Percentiles rank a stretch among this genome's conserved stretches.
These are phyloP conservation scores for Mycosphaerella sp. DNA, from an alignment of 2,329 filamentous ascomycete genomes.

Conservation along the genomic window DNA sequence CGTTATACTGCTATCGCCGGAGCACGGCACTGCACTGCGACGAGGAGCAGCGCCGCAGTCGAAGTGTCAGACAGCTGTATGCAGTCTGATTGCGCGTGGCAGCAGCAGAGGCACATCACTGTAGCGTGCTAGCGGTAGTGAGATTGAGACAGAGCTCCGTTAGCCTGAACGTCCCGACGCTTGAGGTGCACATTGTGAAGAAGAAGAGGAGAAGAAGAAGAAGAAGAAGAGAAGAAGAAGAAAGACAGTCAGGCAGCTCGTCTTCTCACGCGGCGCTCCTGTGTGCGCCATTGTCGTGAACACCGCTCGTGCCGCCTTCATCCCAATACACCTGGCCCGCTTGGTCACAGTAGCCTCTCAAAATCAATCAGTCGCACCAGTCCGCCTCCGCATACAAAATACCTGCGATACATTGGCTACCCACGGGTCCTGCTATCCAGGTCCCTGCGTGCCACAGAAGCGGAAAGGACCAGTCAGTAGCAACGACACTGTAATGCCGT, in stretches of 20 bases:
- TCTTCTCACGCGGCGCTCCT: neutral
- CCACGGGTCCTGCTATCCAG: slow-evolving; percentile 9
- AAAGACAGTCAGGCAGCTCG: neutral
- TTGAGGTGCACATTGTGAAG: neutral
- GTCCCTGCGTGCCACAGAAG: slow-evolving; percentile 23
- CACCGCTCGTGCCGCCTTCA: slow-evolving; percentile 4
- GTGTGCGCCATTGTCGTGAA: slow-evolving; percentile 3
- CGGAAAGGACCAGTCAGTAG: slow-evolving; percentile 16
- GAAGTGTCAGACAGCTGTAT: slow-evolving; percentile 1
- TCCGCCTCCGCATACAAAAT: slow-evolving; percentile 9
- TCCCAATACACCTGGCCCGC: neutral
- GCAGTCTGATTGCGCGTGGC: slow-evolving; percentile 1
- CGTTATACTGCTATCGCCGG: neutral
- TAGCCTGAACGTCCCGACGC: neutral
- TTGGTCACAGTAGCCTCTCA: neutral
- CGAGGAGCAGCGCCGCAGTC: neutral
- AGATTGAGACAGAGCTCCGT: neutral
- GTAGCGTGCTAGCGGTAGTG: neutral
- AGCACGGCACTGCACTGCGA: neutral
- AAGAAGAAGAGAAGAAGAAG: too few species aligned
- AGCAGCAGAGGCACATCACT: neutral
- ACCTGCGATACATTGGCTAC: slow-evolving; percentile 19
- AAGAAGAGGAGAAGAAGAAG: neutral
- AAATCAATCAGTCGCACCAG: slow-evolving; percentile 3
- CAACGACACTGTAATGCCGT: slow-evolving; percentile 62